Evolutionary conservation across 768 basidiomycete genomes (phyloP), one percentile per base, ranked within the genome.

Genomic region (Termitomyces sp.): DNA sequence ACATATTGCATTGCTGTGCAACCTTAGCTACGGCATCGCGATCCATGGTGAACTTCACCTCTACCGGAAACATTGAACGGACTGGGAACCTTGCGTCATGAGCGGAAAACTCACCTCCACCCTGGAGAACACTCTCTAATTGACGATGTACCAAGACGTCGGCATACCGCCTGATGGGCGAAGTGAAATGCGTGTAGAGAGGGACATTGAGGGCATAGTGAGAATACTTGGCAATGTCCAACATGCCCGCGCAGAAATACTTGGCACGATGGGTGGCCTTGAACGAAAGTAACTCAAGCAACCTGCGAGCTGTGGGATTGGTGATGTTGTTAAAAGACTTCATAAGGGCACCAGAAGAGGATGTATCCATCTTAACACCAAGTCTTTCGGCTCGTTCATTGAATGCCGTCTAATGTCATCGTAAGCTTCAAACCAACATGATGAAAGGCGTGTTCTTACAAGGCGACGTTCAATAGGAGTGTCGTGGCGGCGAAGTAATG

Each of bases 201-300:
- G 97, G 95, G 5, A 84, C 77, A 64, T 87, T 96, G 64, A 98
- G 77, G 0, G 95, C 88, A 71, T 93, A 98, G 73, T 99, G 97
- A 33, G 85, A 76, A 69, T 98, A 99, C 77, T 98, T 98, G 44
- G 95, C 93, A 68, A 99, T 99, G 73, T 99, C 97, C 66, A 99
- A 79, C 96, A 98, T 98, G 63, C 97, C 97, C 28, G 95, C 85
- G 70, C 97, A 99, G 86, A 98, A 98, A 75, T 99, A 99, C 73
- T 95, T 95, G 65, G 97, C 93, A 54, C 88, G 84, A 60, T 93
- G 90, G 61, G 95, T 98, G n/a, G 94, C 89, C 74, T 97, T 97
- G 71, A 84, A 86, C 16, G 87, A 86, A 44, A 98, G 78, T 36
- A 97, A 70, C 71, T 95, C 87, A 10, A 99, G 77, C n/a, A 95